Evolutionary conservation across 441 rosid species (phyloP), one percentile per base, ranked within the genome.

Genomic region (Adansonia grandidieri): DNA sequence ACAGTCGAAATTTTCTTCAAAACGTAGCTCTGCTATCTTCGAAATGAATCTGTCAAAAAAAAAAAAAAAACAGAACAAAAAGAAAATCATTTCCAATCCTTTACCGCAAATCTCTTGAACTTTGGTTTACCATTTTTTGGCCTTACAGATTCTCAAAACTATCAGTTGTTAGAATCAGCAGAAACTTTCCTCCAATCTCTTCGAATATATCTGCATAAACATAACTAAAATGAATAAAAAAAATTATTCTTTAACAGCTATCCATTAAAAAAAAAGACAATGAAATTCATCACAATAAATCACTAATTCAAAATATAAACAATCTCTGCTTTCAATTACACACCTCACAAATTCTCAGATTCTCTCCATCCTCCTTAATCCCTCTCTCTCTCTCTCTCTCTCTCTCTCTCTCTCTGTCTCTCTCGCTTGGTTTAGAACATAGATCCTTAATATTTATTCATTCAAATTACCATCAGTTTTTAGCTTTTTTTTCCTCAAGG

Each of bases 371-470:
- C 64, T 51, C 28, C 28, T 24, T 24, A 24, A 24, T 24, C 28
- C 28, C 28, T 24, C 28, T 24, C 28, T 24, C 28, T 24, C 28
- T 24, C 28, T 4, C 66, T 28, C 60, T 58, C 37, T n/a, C n/a
- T n/a, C n/a, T n/a, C n/a, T n/a, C n/a, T n/a, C n/a, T n/a, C n/a
- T n/a, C n/a, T 54, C 72, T 28, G 44, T 62, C 73, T 13, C 56
- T 3, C 51, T 48, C 47, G 15, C 51, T n/a, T 17, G 71, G 71
- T 42, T 66, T 66, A 42, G 71, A 66, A 42, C 70, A 64, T 79
- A 82, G 85, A 87, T 85, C 83, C 79, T 76, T 69, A 40, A 61
- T 83, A 83, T 77, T 84, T 32, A 71, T 37, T 44, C 45, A 48
- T 10, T 61, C 74, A 74, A 82, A 81, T 76, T 70, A 57, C 75